Evolutionary conservation across 352 stramenopile species (phyloP).

Genomic region (Elongisporangium anandrum): DNA sequence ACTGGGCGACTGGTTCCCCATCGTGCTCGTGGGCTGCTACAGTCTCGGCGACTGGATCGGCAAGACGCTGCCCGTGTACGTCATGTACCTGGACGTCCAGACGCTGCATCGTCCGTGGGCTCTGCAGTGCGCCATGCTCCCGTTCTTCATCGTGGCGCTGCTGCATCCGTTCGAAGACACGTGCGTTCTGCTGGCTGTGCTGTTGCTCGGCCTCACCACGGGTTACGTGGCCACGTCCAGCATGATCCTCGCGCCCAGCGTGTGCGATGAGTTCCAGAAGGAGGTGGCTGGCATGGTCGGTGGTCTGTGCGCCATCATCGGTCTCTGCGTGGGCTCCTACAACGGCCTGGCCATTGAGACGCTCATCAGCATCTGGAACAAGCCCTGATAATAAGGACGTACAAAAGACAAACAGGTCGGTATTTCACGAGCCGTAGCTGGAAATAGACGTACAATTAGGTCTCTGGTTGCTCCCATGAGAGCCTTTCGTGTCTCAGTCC

Average conservation of each 20-base stretch:
- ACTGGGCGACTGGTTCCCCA: constrained; percentile 69
- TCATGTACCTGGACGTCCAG: constrained; percentile 64
- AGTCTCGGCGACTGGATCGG: constrained; percentile 72
- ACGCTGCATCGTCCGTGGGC: constrained; percentile 66
- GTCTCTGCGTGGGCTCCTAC: constrained; percentile 72
- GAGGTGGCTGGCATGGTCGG: constrained; percentile 76
- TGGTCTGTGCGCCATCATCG: constrained; percentile 63
- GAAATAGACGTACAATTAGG: constrained; percentile 1
- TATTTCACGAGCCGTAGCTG: neutral
- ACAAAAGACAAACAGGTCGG: neutral
- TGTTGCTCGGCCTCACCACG: constrained; percentile 59
- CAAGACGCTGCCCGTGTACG: constrained; percentile 72
- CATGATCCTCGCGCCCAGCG: constrained; percentile 70
- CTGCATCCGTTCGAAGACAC: constrained; percentile 56
- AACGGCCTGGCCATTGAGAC: constrained; percentile 69
- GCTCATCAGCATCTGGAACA: constrained; percentile 43
- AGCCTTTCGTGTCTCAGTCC: neutral
- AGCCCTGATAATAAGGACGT: neutral
- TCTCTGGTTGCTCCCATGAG: neutral
- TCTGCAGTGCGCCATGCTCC: constrained; percentile 61
- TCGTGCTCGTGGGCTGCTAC: constrained; percentile 71
- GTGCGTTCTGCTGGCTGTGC: constrained; percentile 39
- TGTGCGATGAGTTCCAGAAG: constrained; percentile 76
- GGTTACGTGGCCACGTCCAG: constrained; percentile 76
- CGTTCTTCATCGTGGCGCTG: constrained; percentile 58